Conservation (phyloP, 164 flowering plant genomes). For the Liriodendron chinense region DNA sequence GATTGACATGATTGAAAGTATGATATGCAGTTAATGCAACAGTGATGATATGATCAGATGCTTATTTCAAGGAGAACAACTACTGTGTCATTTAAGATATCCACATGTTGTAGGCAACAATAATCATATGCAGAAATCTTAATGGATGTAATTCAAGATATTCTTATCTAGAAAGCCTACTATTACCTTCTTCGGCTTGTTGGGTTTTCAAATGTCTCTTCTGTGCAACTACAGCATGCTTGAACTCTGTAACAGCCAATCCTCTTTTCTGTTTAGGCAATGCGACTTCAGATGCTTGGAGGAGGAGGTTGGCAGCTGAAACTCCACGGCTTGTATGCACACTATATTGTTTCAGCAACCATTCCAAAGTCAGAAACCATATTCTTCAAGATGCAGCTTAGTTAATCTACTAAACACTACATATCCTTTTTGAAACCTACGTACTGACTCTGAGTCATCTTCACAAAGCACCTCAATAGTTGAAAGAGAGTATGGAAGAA, state of each 20-base stretch:
- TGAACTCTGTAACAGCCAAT: constrained; percentile 57
- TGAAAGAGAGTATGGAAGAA: too few species aligned
- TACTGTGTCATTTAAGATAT: too few species aligned
- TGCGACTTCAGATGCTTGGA: constrained; percentile 60
- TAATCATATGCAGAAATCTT: not conserved
- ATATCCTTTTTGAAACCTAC: too few species aligned
- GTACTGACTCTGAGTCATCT: too few species aligned
- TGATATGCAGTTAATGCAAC: too few species aligned
- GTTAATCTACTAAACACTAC: too few species aligned
- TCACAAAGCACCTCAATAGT: too few species aligned
- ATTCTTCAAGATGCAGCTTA: too few species aligned
- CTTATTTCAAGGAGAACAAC: too few species aligned
- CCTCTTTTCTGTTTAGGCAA: constrained; percentile 73
- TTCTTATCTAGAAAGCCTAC: not conserved
- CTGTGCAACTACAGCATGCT: constrained; percentile 66
- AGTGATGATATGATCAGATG: too few species aligned
- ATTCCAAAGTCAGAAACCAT: not conserved
- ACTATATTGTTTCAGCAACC: constrained; percentile 26
- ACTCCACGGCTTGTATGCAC: constrained; percentile 49
- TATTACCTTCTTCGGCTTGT: constrained; percentile 39
- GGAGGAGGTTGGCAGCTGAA: constrained; percentile 61
- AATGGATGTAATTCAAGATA: not conserved
- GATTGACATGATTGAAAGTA: too few species aligned
- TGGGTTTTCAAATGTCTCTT: constrained; percentile 56
- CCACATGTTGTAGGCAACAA: too few species aligned